These are phyloP conservation scores for Penicillium psychrofluorescens DNA, from an alignment of 495 filamentous ascomycete species.

Conservation along the genomic window DNA sequence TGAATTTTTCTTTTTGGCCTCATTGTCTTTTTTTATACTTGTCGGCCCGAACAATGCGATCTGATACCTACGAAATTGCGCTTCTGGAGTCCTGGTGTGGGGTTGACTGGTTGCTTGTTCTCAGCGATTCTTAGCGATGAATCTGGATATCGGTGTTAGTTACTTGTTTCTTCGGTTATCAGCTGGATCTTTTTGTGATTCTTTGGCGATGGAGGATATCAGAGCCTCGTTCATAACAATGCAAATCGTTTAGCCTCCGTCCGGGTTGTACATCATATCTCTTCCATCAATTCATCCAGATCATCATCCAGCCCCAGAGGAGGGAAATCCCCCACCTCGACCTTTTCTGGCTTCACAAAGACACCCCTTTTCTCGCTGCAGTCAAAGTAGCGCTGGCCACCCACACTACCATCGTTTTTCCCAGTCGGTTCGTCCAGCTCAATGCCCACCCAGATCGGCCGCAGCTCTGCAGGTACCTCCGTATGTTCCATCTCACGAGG, in stretches of 20 bases:
- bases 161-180: conserved; percentile 5
- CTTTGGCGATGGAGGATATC: conserved; percentile 5
- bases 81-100: conserved; percentile 1
- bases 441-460: conserved; percentile 78
- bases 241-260: background rate
- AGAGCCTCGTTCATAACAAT: background rate
- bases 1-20: background rate
- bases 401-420: conserved; percentile 82
- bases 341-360: conserved; percentile 83
- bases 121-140: conserved; percentile 21
- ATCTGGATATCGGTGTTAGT: conserved; percentile 12
- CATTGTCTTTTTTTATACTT: conserved; percentile 1
- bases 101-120: conserved; percentile 3
- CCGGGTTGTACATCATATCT: conserved; percentile 48
- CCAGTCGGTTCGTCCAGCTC: conserved; percentile 80
- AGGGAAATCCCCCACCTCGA: conserved; percentile 84
- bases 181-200: conserved; percentile 7
- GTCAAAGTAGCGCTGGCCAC: conserved; percentile 70
- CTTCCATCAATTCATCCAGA: conserved; percentile 78
- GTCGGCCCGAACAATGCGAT: conserved; percentile 10
- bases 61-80: conserved; percentile 13
- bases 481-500: conserved; percentile 13
- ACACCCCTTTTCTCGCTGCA: conserved; percentile 66
- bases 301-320: conserved; percentile 46
- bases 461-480: conserved; percentile 19